Evolutionary conservation across 805 yeast species (phyloP).

Genomic region (Wickerhamomyces sydowiorum): DNA sequence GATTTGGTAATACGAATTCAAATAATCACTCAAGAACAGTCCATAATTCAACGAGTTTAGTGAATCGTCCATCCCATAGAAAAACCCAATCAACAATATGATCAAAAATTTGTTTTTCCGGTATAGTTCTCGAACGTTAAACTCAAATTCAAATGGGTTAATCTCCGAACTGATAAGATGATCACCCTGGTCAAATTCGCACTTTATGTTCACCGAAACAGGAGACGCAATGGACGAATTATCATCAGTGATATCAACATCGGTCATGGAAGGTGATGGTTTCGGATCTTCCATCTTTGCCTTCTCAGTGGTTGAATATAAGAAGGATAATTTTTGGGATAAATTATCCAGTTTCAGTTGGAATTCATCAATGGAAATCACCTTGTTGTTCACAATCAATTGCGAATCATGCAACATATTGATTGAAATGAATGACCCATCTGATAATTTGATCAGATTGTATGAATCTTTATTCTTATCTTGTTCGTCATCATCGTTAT

Average conservation of each 20-base stretch:
- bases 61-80: slow-evolving; percentile 5
- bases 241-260: background rate
- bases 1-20: slow-evolving; percentile 20
- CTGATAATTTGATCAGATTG: slow-evolving; percentile 9
- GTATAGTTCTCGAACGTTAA: slow-evolving; percentile 11
- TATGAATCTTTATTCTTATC: background rate
- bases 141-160: slow-evolving; percentile 8
- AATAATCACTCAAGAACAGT: slow-evolving; percentile 14
- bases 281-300: background rate
- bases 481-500: background rate
- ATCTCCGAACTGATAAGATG: background rate
- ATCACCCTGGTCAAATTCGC: too few species aligned
- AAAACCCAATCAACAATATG: slow-evolving; percentile 10
- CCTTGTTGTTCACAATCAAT: background rate
- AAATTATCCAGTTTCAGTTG: slow-evolving; percentile 5
- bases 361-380: slow-evolving; percentile 2
- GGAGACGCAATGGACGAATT: background rate
- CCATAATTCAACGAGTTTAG: background rate
- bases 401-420: background rate
- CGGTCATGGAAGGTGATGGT: background rate
- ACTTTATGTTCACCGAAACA: background rate
- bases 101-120: slow-evolving; percentile 14
- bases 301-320: background rate
- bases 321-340: slow-evolving; percentile 1
- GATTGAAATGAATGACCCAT: slow-evolving; percentile 11